Base-by-base conservation (phyloP, 2,329 filamentous ascomycete species). In the Sporothrix inflata region DNA sequence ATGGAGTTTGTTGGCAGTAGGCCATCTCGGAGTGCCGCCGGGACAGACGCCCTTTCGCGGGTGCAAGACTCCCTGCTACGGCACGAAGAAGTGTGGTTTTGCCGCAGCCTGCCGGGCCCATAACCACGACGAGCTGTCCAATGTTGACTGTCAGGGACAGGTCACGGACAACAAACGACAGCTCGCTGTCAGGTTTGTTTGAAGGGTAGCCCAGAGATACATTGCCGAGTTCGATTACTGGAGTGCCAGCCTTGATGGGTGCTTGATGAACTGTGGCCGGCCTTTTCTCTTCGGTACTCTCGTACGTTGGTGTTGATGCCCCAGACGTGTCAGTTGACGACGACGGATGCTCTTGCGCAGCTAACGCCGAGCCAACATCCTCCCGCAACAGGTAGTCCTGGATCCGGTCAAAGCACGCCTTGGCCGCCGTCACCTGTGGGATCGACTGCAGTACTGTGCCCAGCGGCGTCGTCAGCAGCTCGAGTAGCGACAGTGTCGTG, bases 361-460 rank as follows among this genome's bases (percentile, higher is more conserved):
- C 12, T 11, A 57, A 34, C 12, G 5, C 5, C 1, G 27, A 14
- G 12, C 55, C 16, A 9, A 61, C 34, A 16, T 38, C 40, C 5
- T 61, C 53, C 12, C 14, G 21, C 53, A 16, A 8, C 1, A 83
- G 72, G 60, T 78, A 83, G 1, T 55, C 61, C 65, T 83, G 81
- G 1, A 84, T 82, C 27, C 81, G 77, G 11, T 81, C 79, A 68
- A 82, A 81, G 16, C 67, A 69, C 2, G 47, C 66, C 9, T 38
- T n/a, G 12, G 49, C 49, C 4, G 66, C 66, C 19, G 66, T 57
- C 19, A 69, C 51, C 2, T 55, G 34, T 1, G 66, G 66, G 11
- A 69, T 69, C 2, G 63, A 67, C 42, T 67, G 63, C 24, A 67
- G 14, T 5, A 67, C 63, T 0, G 40, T 67, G 21, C 63, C 63